Conservation (phyloP, 2,329 filamentous ascomycete genomes). For the Eutypa lata region DNA sequence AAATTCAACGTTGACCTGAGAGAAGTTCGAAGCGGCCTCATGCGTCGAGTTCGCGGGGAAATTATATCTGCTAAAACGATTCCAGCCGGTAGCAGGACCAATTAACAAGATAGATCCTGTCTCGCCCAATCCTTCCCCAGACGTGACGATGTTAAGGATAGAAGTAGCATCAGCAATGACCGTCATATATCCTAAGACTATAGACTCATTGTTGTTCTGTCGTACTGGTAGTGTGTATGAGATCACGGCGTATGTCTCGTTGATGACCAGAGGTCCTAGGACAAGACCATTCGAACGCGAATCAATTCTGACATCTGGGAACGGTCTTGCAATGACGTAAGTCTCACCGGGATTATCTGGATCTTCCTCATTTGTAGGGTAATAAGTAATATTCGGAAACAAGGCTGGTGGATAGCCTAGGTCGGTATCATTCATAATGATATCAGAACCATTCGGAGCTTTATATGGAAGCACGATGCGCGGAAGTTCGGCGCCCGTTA, state of each 20-base stretch:
- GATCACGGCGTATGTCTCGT: slow-evolving; percentile 69
- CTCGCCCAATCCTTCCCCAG: slow-evolving; percentile 65
- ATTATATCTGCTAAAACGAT: slow-evolving; percentile 52
- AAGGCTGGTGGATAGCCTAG: slow-evolving; percentile 69
- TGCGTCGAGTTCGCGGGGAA: slow-evolving; percentile 47
- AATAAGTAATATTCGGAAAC: slow-evolving; percentile 77
- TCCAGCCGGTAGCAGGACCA: slow-evolving; percentile 64
- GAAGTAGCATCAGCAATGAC: slow-evolving; percentile 67
- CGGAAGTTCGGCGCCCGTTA: slow-evolving; percentile 50
- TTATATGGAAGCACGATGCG: slow-evolving; percentile 61
- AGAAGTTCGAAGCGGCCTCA: slow-evolving; percentile 33
- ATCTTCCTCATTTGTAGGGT: slow-evolving; percentile 40
- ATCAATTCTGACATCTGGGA: slow-evolving; percentile 47
- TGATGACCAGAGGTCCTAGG: slow-evolving; percentile 71
- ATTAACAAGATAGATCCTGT: slow-evolving; percentile 70
- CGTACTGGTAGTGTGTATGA: slow-evolving; percentile 80
- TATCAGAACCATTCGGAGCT: slow-evolving; percentile 52
- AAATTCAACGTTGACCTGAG: slow-evolving; percentile 50
- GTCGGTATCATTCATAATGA: slow-evolving; percentile 58
- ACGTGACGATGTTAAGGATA: slow-evolving; percentile 59
- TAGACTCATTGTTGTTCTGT: slow-evolving; percentile 56
- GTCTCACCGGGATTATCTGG: slow-evolving; percentile 37
- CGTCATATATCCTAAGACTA: slow-evolving; percentile 81
- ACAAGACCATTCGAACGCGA: slow-evolving; percentile 57
- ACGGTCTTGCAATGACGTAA: slow-evolving; percentile 45